Percentiles rank a stretch among this genome's conserved stretches.
phyloP scores from a whole-genome alignment of 2,329 filamentous ascomycete genomes.

The Aspergillus sclerotialis region DNA sequence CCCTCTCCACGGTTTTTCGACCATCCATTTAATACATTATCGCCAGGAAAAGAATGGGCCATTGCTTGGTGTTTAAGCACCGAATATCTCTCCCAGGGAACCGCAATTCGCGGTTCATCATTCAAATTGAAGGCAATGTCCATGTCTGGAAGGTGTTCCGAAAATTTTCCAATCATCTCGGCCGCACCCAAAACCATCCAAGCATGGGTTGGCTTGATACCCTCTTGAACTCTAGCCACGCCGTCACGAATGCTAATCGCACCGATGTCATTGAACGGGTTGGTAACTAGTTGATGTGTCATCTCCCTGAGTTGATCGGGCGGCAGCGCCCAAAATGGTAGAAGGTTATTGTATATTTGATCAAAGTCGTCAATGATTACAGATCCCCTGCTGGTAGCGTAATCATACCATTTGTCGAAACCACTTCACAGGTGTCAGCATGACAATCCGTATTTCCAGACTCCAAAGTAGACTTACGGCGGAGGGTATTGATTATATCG shows the following conservation, averaged over 20 bases:
- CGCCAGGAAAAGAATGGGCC: constrained; percentile 10
- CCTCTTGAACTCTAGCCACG: constrained; percentile 41
- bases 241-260: constrained; percentile 51
- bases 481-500: constrained; percentile 51
- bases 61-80: constrained; percentile 25
- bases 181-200: constrained; percentile 53
- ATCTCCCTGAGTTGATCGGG: constrained; percentile 46
- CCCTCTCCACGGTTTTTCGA: constrained; percentile 27
- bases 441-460: not conserved
- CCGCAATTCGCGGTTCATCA: constrained; percentile 51
- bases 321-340: constrained; percentile 48
- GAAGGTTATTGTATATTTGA: constrained; percentile 50
- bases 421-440: constrained; percentile 24
- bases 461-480: constrained; percentile 34
- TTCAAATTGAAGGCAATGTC: constrained; percentile 58
- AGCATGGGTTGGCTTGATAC: constrained; percentile 48
- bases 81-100: constrained; percentile 42
- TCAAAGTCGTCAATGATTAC: constrained; percentile 55
- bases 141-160: constrained; percentile 54
- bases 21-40: constrained; percentile 25
- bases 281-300: constrained; percentile 47
- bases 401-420: constrained; percentile 55
- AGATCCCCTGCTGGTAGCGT: constrained; percentile 45
- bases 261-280: constrained; percentile 50
- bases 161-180: constrained; percentile 49